Conservation (phyloP, 129 eudicot species). For the Pulicaria dysenterica region DNA sequence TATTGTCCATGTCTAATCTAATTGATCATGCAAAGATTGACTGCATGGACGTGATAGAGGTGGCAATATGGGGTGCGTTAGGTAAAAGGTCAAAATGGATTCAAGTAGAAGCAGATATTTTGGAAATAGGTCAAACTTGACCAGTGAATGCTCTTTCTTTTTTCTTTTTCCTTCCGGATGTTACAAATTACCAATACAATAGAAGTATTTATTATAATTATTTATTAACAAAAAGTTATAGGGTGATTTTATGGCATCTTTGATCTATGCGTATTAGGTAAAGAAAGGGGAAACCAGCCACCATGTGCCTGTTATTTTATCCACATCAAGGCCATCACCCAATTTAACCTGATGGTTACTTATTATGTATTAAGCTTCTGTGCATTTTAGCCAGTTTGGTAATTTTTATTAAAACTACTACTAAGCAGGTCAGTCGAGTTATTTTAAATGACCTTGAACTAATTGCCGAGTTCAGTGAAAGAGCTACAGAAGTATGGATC, state of each 20-base stretch:
- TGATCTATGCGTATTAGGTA: neutral
- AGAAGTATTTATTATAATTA: neutral
- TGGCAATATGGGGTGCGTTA: neutral
- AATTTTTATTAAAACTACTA: neutral
- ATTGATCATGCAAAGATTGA: neutral
- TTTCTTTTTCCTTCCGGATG: neutral
- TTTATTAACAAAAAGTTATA: neutral
- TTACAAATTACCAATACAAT: neutral
- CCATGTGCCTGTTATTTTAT: neutral
- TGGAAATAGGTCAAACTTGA: constrained; percentile 3
- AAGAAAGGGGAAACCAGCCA: neutral
- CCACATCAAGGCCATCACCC: constrained; percentile 1
- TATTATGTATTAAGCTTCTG: neutral
- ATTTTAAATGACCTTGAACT: neutral
- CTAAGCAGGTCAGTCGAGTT: neutral
- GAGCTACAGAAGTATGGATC: neutral
- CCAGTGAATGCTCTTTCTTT: neutral
- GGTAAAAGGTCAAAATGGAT: constrained; percentile 4
- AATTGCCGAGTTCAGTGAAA: neutral
- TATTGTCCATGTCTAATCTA: too few relatives aligned
- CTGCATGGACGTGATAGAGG: neutral
- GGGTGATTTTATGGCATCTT: neutral
- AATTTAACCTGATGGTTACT: neutral
- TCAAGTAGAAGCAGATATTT: neutral
- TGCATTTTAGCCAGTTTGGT: constrained; percentile 1